A percentile compares a stretch with the other conserved stretches of the same genome.
Conservation (phyloP, 192 early-diverging fungal species). For the Obelidium mucronatum region DNA sequence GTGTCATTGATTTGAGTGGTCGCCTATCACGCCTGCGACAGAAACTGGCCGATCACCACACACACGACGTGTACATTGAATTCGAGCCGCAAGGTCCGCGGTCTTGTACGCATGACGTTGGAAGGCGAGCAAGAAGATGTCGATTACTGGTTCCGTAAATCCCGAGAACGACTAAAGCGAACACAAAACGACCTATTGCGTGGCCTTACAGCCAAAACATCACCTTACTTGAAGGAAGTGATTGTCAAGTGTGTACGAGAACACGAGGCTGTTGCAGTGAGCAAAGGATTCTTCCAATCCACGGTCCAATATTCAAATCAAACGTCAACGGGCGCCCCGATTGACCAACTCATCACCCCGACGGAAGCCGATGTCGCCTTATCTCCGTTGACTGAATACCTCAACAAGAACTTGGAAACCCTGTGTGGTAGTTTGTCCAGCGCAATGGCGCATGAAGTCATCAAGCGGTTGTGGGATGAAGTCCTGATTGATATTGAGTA, state of each 20-base stretch:
- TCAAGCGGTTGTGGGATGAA: conserved; percentile 60
- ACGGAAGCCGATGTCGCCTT: conserved; percentile 52
- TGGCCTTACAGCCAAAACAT: conserved; percentile 47
- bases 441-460: conserved; percentile 63
- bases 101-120: conserved; percentile 59
- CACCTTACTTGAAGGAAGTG: conserved; percentile 52
- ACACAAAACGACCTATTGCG: conserved; percentile 59
- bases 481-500: conserved; percentile 46
- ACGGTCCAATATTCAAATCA: conserved; percentile 45
- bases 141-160: conserved; percentile 62
- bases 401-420: conserved; percentile 61
- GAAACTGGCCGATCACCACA: conserved; percentile 59
- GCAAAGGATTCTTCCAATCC: conserved; percentile 53
- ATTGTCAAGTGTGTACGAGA: conserved; percentile 55
- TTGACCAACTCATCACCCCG: conserved; percentile 42
- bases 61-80: conserved; percentile 65
- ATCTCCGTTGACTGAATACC: conserved; percentile 56
- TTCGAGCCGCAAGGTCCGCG: conserved; percentile 64
- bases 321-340: conserved; percentile 47
- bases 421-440: conserved; percentile 44
- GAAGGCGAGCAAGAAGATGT: conserved; percentile 67
- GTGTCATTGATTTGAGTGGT: conserved; percentile 49
- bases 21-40: conserved; percentile 51
- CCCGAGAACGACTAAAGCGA: conserved; percentile 56
- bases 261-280: conserved; percentile 58